phyloP scores from a whole-genome alignment of 1,284 basidiomycete species.

The Phellopilus nigrolimitatus region DNA sequence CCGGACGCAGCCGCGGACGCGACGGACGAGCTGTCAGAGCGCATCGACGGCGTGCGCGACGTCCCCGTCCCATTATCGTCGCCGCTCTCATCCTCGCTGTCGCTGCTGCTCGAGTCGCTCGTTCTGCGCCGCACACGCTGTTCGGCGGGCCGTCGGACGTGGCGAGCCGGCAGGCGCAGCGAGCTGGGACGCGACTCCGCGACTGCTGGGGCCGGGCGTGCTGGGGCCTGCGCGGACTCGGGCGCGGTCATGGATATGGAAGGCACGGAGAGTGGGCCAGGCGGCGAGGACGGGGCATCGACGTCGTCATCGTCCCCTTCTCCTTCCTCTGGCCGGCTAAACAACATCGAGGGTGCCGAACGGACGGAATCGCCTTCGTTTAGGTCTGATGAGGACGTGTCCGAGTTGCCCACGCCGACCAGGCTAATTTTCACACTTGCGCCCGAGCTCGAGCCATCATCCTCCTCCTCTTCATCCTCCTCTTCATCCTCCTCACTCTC shows the following conservation, averaged over 20 bases:
- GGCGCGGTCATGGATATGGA: slow-evolving; percentile 18
- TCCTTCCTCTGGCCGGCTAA: neutral
- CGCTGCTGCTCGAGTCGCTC: slow-evolving; percentile 18
- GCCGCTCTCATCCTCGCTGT: slow-evolving; percentile 18
- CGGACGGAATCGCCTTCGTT: slow-evolving; percentile 3
- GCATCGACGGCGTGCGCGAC: slow-evolving; percentile 25
- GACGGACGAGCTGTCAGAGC: slow-evolving; percentile 40
- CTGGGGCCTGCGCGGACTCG: neutral
- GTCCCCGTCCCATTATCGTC: slow-evolving; percentile 16
- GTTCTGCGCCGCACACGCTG: neutral
- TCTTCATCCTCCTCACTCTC: slow-evolving; percentile 32
- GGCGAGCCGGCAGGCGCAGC: slow-evolving; percentile 30
- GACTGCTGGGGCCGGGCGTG: too few species aligned
- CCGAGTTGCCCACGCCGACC: neutral
- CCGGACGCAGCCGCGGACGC: slow-evolving; percentile 31
- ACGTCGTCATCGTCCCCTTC: neutral
- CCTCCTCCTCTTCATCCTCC: slow-evolving; percentile 34
- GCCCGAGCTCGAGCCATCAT: slow-evolving; percentile 22
- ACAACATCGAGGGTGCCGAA: neutral
- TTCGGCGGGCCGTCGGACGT: slow-evolving; percentile 21
- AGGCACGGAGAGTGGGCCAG: slow-evolving; percentile 5
- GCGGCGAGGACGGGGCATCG: neutral
- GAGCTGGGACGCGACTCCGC: slow-evolving; percentile 30
- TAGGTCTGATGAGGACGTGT: slow-evolving; percentile 11
- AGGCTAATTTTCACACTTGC: slow-evolving; percentile 11